phyloP scores from a whole-genome alignment of 2,329 filamentous ascomycete genomes.

The Trichocomaceae sp. region DNA sequence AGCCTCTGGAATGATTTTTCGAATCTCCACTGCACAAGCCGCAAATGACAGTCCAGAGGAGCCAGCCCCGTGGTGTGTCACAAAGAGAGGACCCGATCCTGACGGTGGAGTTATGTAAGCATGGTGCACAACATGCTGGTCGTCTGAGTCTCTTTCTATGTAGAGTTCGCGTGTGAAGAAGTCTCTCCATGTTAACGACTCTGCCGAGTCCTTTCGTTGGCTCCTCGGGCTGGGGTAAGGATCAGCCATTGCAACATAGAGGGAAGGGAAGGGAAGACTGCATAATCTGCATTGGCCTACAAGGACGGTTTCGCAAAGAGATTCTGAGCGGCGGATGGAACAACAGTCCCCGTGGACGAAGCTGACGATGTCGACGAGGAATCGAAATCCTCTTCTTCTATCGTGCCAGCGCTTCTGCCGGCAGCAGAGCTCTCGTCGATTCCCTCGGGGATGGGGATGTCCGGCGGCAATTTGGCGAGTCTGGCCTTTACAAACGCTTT shows the following conservation, averaged over 20 bases:
- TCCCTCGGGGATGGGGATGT: slow-evolving; percentile 43
- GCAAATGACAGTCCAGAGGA: slow-evolving; percentile 92
- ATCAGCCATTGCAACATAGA: too few species aligned
- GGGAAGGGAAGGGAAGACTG: too few species aligned
- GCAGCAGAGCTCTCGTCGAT: slow-evolving; percentile 26
- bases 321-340: slow-evolving; percentile 66
- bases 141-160: slow-evolving; percentile 42
- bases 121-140: slow-evolving; percentile 60
- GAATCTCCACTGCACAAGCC: slow-evolving; percentile 68
- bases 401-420: slow-evolving; percentile 32
- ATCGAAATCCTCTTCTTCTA: slow-evolving; percentile 43
- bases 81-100: slow-evolving; percentile 71
- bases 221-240: too few species aligned
- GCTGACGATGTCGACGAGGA: slow-evolving; percentile 73
- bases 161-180: slow-evolving; percentile 88
- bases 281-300: too few species aligned
- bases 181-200: slow-evolving; percentile 74
- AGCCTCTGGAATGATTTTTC: slow-evolving; percentile 67
- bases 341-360: slow-evolving; percentile 86
- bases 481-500: slow-evolving; percentile 72
- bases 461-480: slow-evolving; percentile 55
- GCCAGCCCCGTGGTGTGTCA: slow-evolving; percentile 91
- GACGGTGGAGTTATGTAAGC: slow-evolving; percentile 77
- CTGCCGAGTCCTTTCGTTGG: slow-evolving; percentile 46
- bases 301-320: slow-evolving; percentile 65